Percentiles rank a stretch among this genome's conserved stretches.
phyloP scores from a whole-genome alignment of 805 yeast genomes.

The Kuraishia hungarica region DNA sequence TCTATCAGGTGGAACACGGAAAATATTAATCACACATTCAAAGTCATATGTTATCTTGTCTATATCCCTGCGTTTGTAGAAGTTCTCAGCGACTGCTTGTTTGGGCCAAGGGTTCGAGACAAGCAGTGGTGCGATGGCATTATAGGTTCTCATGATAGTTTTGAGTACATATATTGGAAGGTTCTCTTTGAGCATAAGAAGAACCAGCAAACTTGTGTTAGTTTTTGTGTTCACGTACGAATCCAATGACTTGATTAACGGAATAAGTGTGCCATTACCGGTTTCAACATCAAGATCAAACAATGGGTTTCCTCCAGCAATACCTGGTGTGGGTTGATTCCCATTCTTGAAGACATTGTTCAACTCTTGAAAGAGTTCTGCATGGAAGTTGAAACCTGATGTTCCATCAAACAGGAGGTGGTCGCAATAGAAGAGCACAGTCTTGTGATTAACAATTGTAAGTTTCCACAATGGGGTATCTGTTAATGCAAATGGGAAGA shows the following conservation, averaged over 20 bases:
- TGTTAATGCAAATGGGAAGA: neutral
- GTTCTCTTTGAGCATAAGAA: neutral
- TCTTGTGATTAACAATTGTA: neutral
- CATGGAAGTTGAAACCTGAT: constrained; percentile 3
- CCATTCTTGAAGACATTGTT: neutral
- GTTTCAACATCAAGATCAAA: neutral
- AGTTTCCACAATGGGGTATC: constrained; percentile 2
- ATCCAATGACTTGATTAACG: neutral
- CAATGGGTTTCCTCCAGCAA: neutral
- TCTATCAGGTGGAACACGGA: neutral
- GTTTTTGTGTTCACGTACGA: neutral
- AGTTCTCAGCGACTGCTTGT: neutral
- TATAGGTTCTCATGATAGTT: neutral
- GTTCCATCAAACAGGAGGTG: constrained; percentile 2
- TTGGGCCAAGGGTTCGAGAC: neutral
- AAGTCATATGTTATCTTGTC: neutral
- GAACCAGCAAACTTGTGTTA: neutral
- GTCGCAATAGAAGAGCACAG: constrained; percentile 1
- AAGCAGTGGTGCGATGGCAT: neutral
- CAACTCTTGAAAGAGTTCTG: neutral
- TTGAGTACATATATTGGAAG: neutral
- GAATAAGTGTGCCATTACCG: neutral
- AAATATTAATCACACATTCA: neutral
- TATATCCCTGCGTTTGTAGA: neutral
- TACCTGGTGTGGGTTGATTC: neutral